Conservation (phyloP, 1,139 yeast genomes). For the Pichia sp. region DNA sequence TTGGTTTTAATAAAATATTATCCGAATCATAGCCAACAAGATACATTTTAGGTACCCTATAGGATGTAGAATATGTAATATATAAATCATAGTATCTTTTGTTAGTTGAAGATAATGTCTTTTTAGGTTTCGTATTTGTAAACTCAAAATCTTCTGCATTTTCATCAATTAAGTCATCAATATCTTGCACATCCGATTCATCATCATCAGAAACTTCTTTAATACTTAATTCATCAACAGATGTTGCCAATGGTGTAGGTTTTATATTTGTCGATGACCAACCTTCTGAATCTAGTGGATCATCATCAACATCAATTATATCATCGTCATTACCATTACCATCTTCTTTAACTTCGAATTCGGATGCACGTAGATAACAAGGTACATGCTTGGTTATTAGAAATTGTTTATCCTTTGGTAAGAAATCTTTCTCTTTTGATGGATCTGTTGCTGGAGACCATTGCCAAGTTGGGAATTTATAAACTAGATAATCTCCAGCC, state of each 20-base stretch:
- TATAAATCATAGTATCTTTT: conserved; percentile 77
- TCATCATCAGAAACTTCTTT: conserved; percentile 15
- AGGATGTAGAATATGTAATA: conserved; percentile 89
- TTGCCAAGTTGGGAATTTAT: conserved; percentile 94
- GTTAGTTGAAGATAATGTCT: conserved; percentile 2
- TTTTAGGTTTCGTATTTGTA: conserved; percentile 26
- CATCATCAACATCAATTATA: not conserved
- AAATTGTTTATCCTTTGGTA: conserved; percentile 82
- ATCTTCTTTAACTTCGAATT: conserved; percentile 35
- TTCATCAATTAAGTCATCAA: conserved; percentile 21
- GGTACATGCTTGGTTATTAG: conserved; percentile 88
- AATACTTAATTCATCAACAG: conserved; percentile 9
- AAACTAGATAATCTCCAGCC: conserved; percentile 89
- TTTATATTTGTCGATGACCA: conserved; percentile 39
- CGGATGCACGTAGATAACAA: conserved; percentile 65
- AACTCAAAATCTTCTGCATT: conserved; percentile 20
- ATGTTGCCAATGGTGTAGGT: not conserved
- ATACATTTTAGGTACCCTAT: conserved; percentile 92
- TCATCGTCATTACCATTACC: not conserved
- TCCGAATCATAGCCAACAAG: conserved; percentile 78
- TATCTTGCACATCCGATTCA: conserved; percentile 14
- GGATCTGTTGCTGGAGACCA: conserved; percentile 69
- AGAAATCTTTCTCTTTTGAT: conserved; percentile 54
- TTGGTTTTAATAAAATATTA: conserved; percentile 81
- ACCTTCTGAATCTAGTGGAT: conserved; percentile 40